phyloP scores from a whole-genome alignment of 2,329 filamentous ascomycete species.

The Botrytis fabae region DNA sequence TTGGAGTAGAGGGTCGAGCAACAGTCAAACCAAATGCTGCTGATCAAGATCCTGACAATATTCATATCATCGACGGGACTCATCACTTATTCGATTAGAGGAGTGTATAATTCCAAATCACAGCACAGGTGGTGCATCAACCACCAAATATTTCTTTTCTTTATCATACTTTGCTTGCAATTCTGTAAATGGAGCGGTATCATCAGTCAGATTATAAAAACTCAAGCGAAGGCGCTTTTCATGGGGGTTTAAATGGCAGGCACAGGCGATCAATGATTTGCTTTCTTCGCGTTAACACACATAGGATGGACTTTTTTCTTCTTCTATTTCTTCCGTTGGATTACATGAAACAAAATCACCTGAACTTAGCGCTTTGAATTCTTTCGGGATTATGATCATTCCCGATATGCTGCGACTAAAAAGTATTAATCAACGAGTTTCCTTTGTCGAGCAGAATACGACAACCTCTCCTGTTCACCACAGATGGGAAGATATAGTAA shows the following conservation, averaged over 20 bases:
- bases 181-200: conserved; percentile 21
- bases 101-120: neutral
- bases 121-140: conserved; percentile 15
- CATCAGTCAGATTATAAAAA: conserved; percentile 23
- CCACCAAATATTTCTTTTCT: conserved; percentile 15
- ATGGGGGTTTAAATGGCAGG: conserved; percentile 21
- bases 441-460: conserved; percentile 12
- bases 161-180: conserved; percentile 22
- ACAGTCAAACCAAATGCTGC: conserved; percentile 58
- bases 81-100: conserved; percentile 19
- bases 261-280: conserved; percentile 18
- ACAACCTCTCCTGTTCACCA: neutral
- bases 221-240: conserved; percentile 22
- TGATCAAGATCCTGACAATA: conserved; percentile 37
- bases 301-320: conserved; percentile 16
- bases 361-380: conserved; percentile 11
- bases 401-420: conserved; percentile 3
- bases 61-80: conserved; percentile 32
- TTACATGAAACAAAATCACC: conserved; percentile 20
- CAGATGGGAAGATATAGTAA: conserved; percentile 7
- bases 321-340: conserved; percentile 17
- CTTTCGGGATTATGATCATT: conserved; percentile 16
- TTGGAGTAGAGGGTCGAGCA: conserved; percentile 59
- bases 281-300: conserved; percentile 10
- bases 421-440: conserved; percentile 22